A percentile compares a stretch with the other conserved stretches of the same genome.
phyloP scores from a whole-genome alignment of 2,329 filamentous ascomycete genomes.

The Phialophora tarda region DNA sequence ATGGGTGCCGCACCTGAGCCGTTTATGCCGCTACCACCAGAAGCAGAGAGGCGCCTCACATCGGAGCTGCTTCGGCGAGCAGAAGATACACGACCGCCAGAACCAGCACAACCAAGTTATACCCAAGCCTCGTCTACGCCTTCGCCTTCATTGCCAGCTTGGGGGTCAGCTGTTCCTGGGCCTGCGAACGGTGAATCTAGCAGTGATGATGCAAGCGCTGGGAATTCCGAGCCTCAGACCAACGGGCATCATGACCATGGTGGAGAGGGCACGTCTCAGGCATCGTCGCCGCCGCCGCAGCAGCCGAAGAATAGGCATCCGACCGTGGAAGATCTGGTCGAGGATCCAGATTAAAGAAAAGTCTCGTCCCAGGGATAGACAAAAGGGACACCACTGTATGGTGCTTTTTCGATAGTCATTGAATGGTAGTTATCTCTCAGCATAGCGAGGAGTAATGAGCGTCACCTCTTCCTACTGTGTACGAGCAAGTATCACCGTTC shows the following conservation, averaged over 20 bases:
- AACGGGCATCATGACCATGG: slow-evolving; percentile 19
- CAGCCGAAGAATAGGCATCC: slow-evolving; percentile 47
- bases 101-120: not conserved
- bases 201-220: slow-evolving; percentile 3
- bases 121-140: not conserved
- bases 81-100: not conserved
- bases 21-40: not conserved
- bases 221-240: slow-evolving; percentile 1
- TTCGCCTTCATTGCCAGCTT: slow-evolving; percentile 25
- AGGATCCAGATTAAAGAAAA: slow-evolving; percentile 38
- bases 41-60: not conserved
- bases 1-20: not conserved
- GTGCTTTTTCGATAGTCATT: not conserved
- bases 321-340: slow-evolving; percentile 49
- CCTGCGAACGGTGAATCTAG: slow-evolving; percentile 8
- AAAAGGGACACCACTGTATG: not conserved
- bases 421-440: not conserved
- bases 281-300: slow-evolving; percentile 40
- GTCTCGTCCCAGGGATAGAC: not conserved
- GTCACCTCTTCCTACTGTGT: not conserved
- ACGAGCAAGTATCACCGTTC: not conserved
- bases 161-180: slow-evolving; percentile 19
- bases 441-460: not conserved
- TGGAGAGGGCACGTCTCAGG: slow-evolving; percentile 8
- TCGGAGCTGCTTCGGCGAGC: not conserved